Base-by-base conservation (phyloP, 31 red algal genomes). In the Endocladia muricata region DNA sequence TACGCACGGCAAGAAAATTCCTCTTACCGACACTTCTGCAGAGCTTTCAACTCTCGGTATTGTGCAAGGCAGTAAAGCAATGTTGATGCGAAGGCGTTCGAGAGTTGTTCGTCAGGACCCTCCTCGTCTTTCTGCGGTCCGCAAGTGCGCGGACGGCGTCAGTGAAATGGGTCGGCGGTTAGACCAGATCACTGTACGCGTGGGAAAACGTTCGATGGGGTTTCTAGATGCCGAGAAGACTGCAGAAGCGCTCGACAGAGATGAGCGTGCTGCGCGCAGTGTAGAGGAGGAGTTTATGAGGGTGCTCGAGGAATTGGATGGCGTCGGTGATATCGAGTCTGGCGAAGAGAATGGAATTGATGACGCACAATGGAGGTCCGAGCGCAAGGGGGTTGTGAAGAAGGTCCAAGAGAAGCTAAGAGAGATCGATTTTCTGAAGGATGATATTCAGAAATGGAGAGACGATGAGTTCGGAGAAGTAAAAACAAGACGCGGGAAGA, bases 261-360 rank as follows among this genome's bases (percentile, higher is more conserved):
- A 79, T 66, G 36, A 23, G 37, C 43, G 49, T 37, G 60, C 8
- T 13, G 36, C 60, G 35, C 51, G 56, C 36, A 48, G 57, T 9
- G 31, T 79, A 31, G 75, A 79, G 41, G 75, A 79, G 30, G 41
- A 79, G 39, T 79, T 58, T 44, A 79, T 79, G 75, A 58, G 56
- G 2, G 38, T 79, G 4, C 51, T 79, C 4, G 75, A 79, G 39
- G 28, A 54, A 37, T 59, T 79, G 32, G 75, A 79, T 67, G 17
- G 75, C 40, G 29, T 79, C 1, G 36, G 23, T 34, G n/a, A n/a
- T n/a, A n/a, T n/a, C n/a, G n/a, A n/a, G n/a, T n/a, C n/a, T n/a
- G n/a, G n/a, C n/a, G 55, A 43, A 37, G 59, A 38, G 26, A 35
- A 58, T 63, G 38, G 52, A 37, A 43, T 29, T 1, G 58, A 79